Base-by-base conservation (phyloP, 1,284 basidiomycete genomes). In the Pulchroboletus neoregius region DNA sequence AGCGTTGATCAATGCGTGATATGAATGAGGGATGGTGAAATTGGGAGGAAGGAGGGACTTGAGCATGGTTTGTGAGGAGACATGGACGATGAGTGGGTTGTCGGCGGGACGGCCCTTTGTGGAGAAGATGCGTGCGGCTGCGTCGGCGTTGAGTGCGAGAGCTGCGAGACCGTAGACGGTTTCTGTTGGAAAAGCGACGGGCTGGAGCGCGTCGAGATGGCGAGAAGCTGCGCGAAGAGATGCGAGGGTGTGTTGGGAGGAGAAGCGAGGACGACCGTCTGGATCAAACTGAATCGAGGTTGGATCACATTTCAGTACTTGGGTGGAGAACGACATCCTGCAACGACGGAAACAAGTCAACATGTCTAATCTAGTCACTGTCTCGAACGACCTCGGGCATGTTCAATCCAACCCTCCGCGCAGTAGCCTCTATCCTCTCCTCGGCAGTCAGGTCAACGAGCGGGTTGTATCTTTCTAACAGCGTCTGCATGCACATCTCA, bases 161-260 rank as follows among this genome's bases (percentile, higher is more conserved):
- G 92, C 96, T 18, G 91, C 96, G 4, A 99, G 81, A 1, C 96
- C 96, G 66, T 99, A 99, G 18, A 99, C 96, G 0, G 96, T 99
- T 69, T 99, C 96, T 24, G 96, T 98, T 0, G 96, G 95, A 60
- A 99, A 93, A 0, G 87, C 94, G 33, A 99, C 91, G 12, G 75
- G 71, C 49, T 74, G 68, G 23, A 65, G 55, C 30, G 69, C 63
- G 38, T 69, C 58, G 24, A 86, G 72, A 51, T 75, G 71, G 45
- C 70, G 67, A 6, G 76, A 65, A 4, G 83, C 84, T 20, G 57
- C 55, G 45, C 70, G 58, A 46, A 86, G 66, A 7, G 79, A 71
- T 6, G 68, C 58, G 24, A 66, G 58, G 8, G 82, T 78, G 45
- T 71, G 67, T 31, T 64, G 57, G 20, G 70, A 76, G 4, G 72